Conservation (phyloP, 2,329 filamentous ascomycete genomes). For the Penicillium sclerotigenum region DNA sequence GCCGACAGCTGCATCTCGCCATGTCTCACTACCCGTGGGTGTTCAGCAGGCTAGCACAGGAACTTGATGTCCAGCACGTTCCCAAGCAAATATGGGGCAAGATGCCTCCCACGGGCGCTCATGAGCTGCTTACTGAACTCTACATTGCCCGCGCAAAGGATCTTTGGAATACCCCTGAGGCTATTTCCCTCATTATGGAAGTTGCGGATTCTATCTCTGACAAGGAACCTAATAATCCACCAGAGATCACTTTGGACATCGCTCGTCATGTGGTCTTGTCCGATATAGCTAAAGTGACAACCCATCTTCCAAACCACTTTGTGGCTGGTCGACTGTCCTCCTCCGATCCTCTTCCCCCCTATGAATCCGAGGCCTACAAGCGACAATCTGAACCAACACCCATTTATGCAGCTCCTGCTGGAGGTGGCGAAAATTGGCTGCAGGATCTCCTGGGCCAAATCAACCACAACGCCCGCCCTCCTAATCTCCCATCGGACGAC, state of each 20-base stretch:
- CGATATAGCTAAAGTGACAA: conserved; percentile 68
- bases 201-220: conserved; percentile 57
- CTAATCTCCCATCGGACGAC: conserved; percentile 16
- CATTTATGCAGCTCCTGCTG: conserved; percentile 33
- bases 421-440: conserved; percentile 35
- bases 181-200: conserved; percentile 65
- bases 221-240: conserved; percentile 42
- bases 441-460: conserved; percentile 37
- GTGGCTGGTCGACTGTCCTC: conserved; percentile 66
- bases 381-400: conserved; percentile 36
- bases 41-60: conserved; percentile 74
- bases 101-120: conserved; percentile 61
- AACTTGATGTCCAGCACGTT: conserved; percentile 69
- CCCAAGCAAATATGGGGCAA: conserved; percentile 82
- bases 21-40: conserved; percentile 80
- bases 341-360: conserved; percentile 78
- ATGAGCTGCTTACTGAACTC: conserved; percentile 69
- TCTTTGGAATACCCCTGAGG: conserved; percentile 78
- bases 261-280: conserved; percentile 77
- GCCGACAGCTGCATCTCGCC: conserved; percentile 61
- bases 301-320: conserved; percentile 63
- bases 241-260: conserved; percentile 53
- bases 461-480: conserved; percentile 12
- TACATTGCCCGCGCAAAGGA: conserved; percentile 76
- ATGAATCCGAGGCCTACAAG: conserved; percentile 43